Conservation (phyloP, 257 asterid species). For the Ilex aquifolium region DNA sequence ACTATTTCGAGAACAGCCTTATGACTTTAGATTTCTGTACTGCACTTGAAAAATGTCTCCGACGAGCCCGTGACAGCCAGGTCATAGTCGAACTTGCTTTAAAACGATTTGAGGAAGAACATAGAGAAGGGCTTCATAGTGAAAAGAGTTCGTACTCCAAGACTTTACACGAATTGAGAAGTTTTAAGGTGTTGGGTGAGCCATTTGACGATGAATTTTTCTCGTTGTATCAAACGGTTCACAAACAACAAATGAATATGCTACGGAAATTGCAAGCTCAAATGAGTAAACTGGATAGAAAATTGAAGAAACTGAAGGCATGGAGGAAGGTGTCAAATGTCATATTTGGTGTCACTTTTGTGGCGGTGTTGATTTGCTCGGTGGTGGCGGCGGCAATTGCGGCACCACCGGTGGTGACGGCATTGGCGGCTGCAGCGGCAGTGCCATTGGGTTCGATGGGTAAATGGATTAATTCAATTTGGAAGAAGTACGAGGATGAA, state of each 20-base stretch:
- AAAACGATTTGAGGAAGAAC: not conserved
- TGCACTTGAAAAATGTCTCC: not conserved
- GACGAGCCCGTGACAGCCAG: not conserved
- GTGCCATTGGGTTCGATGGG: slow-evolving; percentile 83
- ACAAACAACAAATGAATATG: not conserved
- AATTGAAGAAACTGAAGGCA: not conserved
- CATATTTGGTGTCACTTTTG: slow-evolving; percentile 48
- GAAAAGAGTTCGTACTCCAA: not conserved
- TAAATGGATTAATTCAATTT: slow-evolving; percentile 58
- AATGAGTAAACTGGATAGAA: not conserved
- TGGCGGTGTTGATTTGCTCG: slow-evolving; percentile 62
- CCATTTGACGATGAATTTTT: not conserved
- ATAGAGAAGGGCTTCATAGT: not conserved
- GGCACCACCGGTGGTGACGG: slow-evolving; percentile 76
- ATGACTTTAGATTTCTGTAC: not conserved
- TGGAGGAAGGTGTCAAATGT: slow-evolving; percentile 1
- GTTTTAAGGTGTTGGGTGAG: not conserved
- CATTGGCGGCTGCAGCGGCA: slow-evolving; percentile 80
- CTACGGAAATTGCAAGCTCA: not conserved
- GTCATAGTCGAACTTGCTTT: not conserved
- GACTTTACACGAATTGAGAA: not conserved
- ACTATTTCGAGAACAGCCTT: slow-evolving; percentile 1
- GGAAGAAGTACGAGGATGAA: slow-evolving; percentile 65
- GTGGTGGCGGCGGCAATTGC: slow-evolving; percentile 85
- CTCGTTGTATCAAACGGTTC: not conserved